These are phyloP conservation scores for Lipomyces sp. DNA, from an alignment of 805 yeast species.

Conservation along the genomic window DNA sequence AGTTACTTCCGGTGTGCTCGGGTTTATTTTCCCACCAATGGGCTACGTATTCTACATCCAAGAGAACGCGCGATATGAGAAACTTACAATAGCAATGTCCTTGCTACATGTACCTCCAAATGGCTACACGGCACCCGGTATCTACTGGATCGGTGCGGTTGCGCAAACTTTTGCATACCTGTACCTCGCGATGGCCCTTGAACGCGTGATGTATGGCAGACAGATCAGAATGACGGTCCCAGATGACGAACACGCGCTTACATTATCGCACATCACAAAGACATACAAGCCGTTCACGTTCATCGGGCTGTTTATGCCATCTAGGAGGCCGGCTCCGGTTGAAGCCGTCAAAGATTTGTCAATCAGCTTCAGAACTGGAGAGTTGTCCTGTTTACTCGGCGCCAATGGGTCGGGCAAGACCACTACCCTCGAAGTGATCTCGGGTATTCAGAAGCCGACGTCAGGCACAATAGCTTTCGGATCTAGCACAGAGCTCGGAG, in stretches of 20 bases:
- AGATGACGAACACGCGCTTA: conserved; percentile 15
- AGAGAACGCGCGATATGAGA: conserved; percentile 25
- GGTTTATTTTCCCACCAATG: conserved; percentile 46
- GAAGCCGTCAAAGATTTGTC: conserved; percentile 44
- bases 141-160: conserved; percentile 29
- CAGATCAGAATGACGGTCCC: neutral
- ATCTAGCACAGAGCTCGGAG: conserved; percentile 40
- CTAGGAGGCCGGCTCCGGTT: conserved; percentile 28
- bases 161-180: conserved; percentile 19
- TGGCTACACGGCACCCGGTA: conserved; percentile 33
- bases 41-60: conserved; percentile 43
- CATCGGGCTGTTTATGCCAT: conserved; percentile 14
- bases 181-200: conserved; percentile 12
- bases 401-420: conserved; percentile 49
- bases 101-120: conserved; percentile 28
- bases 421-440: conserved; percentile 46
- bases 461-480: conserved; percentile 42
- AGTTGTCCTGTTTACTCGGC: conserved; percentile 46
- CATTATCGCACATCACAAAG: conserved; percentile 18
- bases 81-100: conserved; percentile 2
- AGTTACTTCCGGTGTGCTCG: conserved; percentile 40
- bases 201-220: conserved; percentile 20
- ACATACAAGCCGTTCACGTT: conserved; percentile 20
- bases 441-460: conserved; percentile 39
- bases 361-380: conserved; percentile 41